Conservation (phyloP, 2,329 filamentous ascomycete genomes). For the Penicillium sp. region DNA sequence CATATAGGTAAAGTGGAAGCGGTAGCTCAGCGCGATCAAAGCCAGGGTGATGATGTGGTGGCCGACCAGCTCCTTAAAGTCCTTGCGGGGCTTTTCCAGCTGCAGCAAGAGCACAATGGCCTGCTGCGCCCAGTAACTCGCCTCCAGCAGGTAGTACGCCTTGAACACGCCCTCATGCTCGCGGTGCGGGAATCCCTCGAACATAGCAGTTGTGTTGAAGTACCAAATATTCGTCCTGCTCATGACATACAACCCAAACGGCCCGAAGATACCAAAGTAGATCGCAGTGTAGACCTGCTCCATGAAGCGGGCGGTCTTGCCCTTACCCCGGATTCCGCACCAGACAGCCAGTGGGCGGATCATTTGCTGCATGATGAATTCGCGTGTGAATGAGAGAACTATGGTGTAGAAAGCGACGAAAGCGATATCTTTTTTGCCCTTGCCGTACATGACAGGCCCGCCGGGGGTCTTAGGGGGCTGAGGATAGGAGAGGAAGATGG, state of each 20-base stretch:
- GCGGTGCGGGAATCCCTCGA: conserved; percentile 81
- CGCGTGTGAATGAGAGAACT: conserved; percentile 87
- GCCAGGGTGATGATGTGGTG: conserved; percentile 88
- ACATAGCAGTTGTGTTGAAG: conserved; percentile 90
- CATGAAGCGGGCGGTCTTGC: conserved; percentile 90
- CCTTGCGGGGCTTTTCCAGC: conserved; percentile 90
- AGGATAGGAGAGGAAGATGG: conserved; percentile 88
- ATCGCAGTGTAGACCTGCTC: conserved; percentile 93
- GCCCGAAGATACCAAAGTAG: conserved; percentile 82
- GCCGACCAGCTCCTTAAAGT: conserved; percentile 89
- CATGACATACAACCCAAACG: conserved; percentile 89
- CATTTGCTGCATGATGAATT: conserved; percentile 92
- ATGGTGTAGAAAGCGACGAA: conserved; percentile 89
- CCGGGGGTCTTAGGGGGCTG: conserved; percentile 57
- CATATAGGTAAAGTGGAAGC: conserved; percentile 97
- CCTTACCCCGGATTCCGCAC: conserved; percentile 68
- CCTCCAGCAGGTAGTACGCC: conserved; percentile 93
- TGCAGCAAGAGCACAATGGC: conserved; percentile 82
- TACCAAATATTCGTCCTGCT: conserved; percentile 90
- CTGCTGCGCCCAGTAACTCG: conserved; percentile 94
- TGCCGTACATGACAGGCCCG: conserved; percentile 72
- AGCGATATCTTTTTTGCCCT: conserved; percentile 81
- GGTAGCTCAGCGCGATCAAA: conserved; percentile 83
- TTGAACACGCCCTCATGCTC: conserved; percentile 82
- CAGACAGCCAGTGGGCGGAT: conserved; percentile 73